Percentiles rank a stretch among this genome's conserved stretches.
These are phyloP conservation scores for Penicillium canescens DNA, from an alignment of 495 filamentous ascomycete species.

Conservation along the genomic window DNA sequence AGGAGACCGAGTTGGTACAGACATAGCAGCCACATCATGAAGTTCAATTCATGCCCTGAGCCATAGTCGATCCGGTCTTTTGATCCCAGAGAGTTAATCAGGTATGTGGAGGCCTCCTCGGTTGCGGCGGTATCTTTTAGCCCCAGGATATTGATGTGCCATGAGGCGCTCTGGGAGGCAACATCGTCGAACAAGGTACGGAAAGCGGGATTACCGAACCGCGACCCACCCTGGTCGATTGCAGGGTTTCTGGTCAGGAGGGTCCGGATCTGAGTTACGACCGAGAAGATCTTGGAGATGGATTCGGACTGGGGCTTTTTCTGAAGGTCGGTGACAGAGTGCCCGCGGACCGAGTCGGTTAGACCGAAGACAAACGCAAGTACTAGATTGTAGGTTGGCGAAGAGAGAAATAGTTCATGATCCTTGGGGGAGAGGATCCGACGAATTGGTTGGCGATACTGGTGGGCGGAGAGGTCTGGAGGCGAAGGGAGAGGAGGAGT, in stretches of 20 bases:
- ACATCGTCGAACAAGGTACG: conserved; percentile 77
- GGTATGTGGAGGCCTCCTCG: conserved; percentile 74
- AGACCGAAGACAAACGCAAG: conserved; percentile 83
- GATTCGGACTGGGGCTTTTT: conserved; percentile 53
- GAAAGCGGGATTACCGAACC: conserved; percentile 94
- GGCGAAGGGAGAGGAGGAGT: conserved; percentile 72
- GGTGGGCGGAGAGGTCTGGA: conserved; percentile 60
- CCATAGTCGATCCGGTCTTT: conserved; percentile 92
- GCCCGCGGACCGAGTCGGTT: conserved; percentile 77
- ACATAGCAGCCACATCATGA: conserved; percentile 89
- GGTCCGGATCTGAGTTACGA: conserved; percentile 66
- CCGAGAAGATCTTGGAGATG: conserved; percentile 63
- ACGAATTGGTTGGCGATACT: conserved; percentile 65
- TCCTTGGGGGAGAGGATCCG: conserved; percentile 80
- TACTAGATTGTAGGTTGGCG: conserved; percentile 75
- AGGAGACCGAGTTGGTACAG: conserved; percentile 79
- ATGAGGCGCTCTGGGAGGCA: conserved; percentile 43
- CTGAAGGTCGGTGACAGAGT: conserved; percentile 65
- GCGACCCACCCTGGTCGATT: conserved; percentile 78
- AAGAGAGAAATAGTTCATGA: conserved; percentile 77
- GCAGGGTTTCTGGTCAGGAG: conserved; percentile 70
- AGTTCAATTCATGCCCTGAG: conserved; percentile 95
- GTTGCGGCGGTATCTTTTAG: conserved; percentile 55
- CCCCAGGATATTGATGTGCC: conserved; percentile 49
- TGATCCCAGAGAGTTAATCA: conserved; percentile 83